Conservation (phyloP, 78 protist genomes). For the Dictyostelium purpureum region DNA sequence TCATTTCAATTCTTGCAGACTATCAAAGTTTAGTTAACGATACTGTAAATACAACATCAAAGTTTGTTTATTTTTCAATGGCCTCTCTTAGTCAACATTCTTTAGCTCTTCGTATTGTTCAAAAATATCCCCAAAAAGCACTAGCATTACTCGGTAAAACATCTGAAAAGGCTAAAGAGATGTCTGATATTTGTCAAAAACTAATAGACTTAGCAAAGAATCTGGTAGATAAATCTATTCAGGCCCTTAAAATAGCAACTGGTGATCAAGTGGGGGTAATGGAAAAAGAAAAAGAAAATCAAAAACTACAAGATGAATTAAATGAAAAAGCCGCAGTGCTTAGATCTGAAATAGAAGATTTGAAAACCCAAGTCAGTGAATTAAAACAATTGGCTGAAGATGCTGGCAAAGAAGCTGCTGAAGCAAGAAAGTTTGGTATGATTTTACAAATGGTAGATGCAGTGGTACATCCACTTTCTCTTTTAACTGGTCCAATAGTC, state of each 20-base stretch:
- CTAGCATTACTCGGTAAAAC: neutral
- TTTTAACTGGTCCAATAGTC: neutral
- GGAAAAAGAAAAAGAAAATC: neutral
- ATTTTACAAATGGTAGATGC: neutral
- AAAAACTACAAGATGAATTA: neutral
- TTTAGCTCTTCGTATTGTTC: slow-evolving; percentile 11
- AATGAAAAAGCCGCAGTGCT: neutral
- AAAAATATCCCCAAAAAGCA: slow-evolving; percentile 1
- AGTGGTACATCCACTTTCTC: neutral
- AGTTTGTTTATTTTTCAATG: slow-evolving; percentile 4
- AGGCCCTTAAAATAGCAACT: neutral
- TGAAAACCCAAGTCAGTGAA: neutral
- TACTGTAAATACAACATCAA: neutral
- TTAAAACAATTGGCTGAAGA: slow-evolving; percentile 3
- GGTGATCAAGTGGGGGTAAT: neutral
- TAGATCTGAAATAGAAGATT: neutral
- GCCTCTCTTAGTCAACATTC: slow-evolving; percentile 3
- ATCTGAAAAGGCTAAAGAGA: neutral
- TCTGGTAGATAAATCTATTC: neutral
- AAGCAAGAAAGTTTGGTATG: neutral
- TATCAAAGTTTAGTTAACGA: slow-evolving; percentile 6
- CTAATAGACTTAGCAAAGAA: neutral
- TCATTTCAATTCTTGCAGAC: neutral
- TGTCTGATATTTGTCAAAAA: neutral
- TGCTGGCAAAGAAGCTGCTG: slow-evolving; percentile 15